Base-by-base conservation (phyloP, 305 asterid species). In the Stenogyne calaminthoides region DNA sequence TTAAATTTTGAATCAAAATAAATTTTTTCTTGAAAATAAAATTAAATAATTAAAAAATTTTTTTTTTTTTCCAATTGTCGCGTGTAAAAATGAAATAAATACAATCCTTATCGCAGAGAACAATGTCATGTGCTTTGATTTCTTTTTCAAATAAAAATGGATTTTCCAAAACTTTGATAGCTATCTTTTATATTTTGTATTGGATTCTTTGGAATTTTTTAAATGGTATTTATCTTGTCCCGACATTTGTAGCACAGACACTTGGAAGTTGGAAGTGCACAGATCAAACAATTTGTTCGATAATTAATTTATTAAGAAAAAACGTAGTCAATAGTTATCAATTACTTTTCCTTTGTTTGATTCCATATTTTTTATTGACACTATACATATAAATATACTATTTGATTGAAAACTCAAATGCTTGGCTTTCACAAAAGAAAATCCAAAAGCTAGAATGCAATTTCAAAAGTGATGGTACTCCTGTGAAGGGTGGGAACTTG, bases 211-310 rank as follows among this genome's bases (percentile, higher is more conserved):
- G 9, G 42, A 11, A 44, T 29, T 56, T 63, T 15, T 68, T 27
- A 56, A 58, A 40, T 67, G 36, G 29, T 25, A 25, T 25, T 25
- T 25, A 25, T 25, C 29, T 25, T 25, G 29, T 25, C 29, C 29
- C 55, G 47, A n/a, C 74, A 74, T 71, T 64, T 74, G 79, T n/a
- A n/a, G n/a, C n/a, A n/a, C n/a, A n/a, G n/a, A n/a, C 74, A 74
- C 74, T 64, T 74, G 79, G 64, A 73, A 55, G 60, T 62, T 75
- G 25, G 29, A 54, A 54, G 59, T 18, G 14, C 76, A 72, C 42
- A 47, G 29, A 57, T n/a, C n/a, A n/a, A 74, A 56, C 56, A 64
- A 57, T 14, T 49, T 54, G 42, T 52, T 14, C 72, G 40, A 68
- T 74, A 55, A 4, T n/a, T n/a, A n/a, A n/a, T 49, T 34, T 22